Evolutionary conservation across 2,329 filamentous ascomycete genomes (phyloP).

Genomic region (Cladosporium sp.): DNA sequence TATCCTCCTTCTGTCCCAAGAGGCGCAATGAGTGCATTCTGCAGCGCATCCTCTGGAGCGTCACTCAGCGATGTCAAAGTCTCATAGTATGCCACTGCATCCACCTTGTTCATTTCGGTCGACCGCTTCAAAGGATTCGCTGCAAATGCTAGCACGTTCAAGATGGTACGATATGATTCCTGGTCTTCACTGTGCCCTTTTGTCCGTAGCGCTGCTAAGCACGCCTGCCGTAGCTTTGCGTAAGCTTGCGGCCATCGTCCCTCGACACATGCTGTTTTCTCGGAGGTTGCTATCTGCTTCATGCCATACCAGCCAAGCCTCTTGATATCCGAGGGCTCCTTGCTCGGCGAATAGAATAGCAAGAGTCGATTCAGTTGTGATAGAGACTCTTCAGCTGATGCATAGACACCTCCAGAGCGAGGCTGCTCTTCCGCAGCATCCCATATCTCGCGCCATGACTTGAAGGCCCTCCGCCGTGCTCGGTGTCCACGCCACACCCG

Average conservation of each 20-base stretch:
- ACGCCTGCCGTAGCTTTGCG: constrained; percentile 41
- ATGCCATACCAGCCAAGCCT: constrained; percentile 43
- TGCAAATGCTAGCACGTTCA: constrained; percentile 36
- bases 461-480: constrained; percentile 59
- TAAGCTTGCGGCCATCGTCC: constrained; percentile 46
- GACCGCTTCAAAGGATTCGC: constrained; percentile 43
- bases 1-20: constrained; percentile 30
- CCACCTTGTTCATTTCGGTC: constrained; percentile 21
- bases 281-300: constrained; percentile 38
- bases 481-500: constrained; percentile 77
- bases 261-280: constrained; percentile 26
- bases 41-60: constrained; percentile 28
- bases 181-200: constrained; percentile 25
- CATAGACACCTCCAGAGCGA: constrained; percentile 38
- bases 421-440: constrained; percentile 51
- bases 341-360: constrained; percentile 43
- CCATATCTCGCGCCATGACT: constrained; percentile 61
- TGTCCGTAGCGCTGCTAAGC: constrained; percentile 32
- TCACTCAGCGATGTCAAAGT: constrained; percentile 28
- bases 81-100: constrained; percentile 35
- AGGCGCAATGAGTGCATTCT: constrained; percentile 35
- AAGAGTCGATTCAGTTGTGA: constrained; percentile 45
- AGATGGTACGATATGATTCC: constrained; percentile 25
- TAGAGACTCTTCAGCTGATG: constrained; percentile 41
- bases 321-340: constrained; percentile 39